These are phyloP conservation scores for Coemansia sp. DNA, from an alignment of 192 early-diverging fungal species.

Conservation along the genomic window DNA sequence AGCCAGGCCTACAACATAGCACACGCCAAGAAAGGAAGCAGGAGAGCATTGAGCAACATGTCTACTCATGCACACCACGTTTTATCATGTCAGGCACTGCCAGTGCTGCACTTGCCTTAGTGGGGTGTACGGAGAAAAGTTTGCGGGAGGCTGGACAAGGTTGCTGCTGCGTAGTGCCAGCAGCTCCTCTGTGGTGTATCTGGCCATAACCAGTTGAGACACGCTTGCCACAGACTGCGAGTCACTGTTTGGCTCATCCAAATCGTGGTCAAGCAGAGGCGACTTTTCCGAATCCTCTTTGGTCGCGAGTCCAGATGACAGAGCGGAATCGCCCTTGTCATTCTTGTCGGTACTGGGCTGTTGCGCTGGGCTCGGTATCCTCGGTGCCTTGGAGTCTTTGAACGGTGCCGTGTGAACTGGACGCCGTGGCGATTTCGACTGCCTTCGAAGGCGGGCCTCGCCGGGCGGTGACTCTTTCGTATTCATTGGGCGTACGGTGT, in stretches of 20 bases:
- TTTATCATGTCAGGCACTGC: neutral
- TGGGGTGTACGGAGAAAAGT: slow-evolving; percentile 34
- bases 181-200: slow-evolving; percentile 39
- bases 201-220: neutral
- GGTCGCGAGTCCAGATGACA: neutral
- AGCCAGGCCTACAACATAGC: slow-evolving; percentile 33
- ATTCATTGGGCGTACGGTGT: slow-evolving; percentile 23
- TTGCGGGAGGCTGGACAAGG: slow-evolving; percentile 18
- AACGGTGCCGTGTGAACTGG: neutral
- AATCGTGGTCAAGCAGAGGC: neutral
- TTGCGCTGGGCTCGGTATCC: neutral
- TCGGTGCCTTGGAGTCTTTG: slow-evolving; percentile 1
- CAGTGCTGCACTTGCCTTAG: slow-evolving; percentile 30
- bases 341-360: neutral
- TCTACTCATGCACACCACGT: neutral
- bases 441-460: slow-evolving; percentile 22
- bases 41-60: neutral
- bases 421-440: slow-evolving; percentile 8
- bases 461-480: slow-evolving; percentile 1
- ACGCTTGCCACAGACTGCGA: neutral
- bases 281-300: neutral
- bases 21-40: no score
- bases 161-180: slow-evolving; percentile 32
- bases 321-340: neutral
- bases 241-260: neutral